Percentiles rank a stretch among this genome's conserved stretches.
These are phyloP conservation scores for Heracleum sosnowskyi DNA, from an alignment of 129 eudicot species.

Conservation along the genomic window DNA sequence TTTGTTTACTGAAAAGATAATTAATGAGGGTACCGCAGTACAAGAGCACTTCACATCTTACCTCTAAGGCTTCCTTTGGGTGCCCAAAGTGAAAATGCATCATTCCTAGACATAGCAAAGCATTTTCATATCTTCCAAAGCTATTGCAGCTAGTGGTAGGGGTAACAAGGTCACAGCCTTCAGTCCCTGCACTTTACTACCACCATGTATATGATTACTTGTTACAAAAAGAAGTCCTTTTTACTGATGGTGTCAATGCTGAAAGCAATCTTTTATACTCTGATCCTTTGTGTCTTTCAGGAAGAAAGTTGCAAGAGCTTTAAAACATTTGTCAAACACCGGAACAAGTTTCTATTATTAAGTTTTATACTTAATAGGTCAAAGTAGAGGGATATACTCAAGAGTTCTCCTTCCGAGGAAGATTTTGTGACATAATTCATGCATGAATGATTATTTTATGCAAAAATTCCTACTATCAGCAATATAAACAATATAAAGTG, in stretches of 20 bases:
- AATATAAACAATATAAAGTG: not conserved
- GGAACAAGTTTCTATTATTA: not conserved
- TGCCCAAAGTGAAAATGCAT: slow-evolving; percentile 96
- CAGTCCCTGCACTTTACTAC: slow-evolving; percentile 94
- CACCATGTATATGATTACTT: slow-evolving; percentile 26
- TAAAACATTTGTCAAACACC: not conserved
- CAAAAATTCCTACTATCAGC: not conserved
- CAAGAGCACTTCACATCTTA: slow-evolving; percentile 18
- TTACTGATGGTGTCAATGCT: not conserved
- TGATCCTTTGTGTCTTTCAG: not conserved
- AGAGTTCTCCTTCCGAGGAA: not conserved
- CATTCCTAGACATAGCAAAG: slow-evolving; percentile 87
- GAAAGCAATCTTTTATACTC: not conserved
- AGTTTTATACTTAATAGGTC: not conserved
- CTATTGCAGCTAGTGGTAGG: slow-evolving; percentile 42
- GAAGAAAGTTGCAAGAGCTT: not conserved
- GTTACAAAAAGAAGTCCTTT: not conserved
- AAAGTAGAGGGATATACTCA: not conserved
- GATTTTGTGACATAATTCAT: too few relatives aligned
- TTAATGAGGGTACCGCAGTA: not conserved
- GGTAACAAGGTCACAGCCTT: slow-evolving; percentile 73
- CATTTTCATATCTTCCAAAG: slow-evolving; percentile 87
- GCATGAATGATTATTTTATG: not conserved
- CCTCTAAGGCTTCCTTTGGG: slow-evolving; percentile 89
- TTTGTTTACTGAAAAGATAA: not conserved